Percentiles rank a stretch among this genome's conserved stretches.
phyloP scores from a whole-genome alignment of 2,329 filamentous ascomycete genomes.

The Coniochaeta hoffmannii region DNA sequence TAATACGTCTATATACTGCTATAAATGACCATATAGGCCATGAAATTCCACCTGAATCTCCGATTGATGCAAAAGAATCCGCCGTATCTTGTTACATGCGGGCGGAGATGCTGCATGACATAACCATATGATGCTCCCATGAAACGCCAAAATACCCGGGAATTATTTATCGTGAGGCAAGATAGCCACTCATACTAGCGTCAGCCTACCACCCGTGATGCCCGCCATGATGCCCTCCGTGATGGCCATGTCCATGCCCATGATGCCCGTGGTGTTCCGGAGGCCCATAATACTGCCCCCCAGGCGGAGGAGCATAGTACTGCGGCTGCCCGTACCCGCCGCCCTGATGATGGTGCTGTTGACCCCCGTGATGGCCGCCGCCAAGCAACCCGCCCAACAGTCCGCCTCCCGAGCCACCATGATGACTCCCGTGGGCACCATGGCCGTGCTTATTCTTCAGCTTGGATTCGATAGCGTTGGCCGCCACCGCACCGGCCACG shows the following conservation, averaged over 20 bases:
- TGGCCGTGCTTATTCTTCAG: conserved; percentile 22
- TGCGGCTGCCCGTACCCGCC: neutral
- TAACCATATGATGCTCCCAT: no score
- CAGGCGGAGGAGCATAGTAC: neutral
- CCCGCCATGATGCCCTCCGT: neutral
- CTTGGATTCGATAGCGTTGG: conserved; percentile 42
- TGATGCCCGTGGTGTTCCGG: neutral
- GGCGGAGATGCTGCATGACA: no score
- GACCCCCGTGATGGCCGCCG: neutral
- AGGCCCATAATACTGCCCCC: neutral
- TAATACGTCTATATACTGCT: no score
- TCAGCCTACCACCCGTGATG: neutral
- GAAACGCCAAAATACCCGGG: no score
- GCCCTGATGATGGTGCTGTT: neutral
- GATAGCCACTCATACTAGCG: no score
- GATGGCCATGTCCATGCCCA: neutral
- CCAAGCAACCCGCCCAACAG: conserved; percentile 5
- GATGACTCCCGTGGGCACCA: conserved; percentile 1
- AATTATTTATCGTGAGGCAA: no score
- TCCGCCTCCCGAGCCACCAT: conserved; percentile 1
- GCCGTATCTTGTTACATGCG: no score
- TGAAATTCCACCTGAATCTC: no score
- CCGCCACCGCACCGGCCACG: conserved; percentile 46
- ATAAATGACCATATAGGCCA: no score
- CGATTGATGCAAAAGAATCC: no score